Percentiles rank a stretch among this genome's conserved stretches.
phyloP scores from a whole-genome alignment of 495 filamentous ascomycete genomes.

The Penicillium longicatenatum region DNA sequence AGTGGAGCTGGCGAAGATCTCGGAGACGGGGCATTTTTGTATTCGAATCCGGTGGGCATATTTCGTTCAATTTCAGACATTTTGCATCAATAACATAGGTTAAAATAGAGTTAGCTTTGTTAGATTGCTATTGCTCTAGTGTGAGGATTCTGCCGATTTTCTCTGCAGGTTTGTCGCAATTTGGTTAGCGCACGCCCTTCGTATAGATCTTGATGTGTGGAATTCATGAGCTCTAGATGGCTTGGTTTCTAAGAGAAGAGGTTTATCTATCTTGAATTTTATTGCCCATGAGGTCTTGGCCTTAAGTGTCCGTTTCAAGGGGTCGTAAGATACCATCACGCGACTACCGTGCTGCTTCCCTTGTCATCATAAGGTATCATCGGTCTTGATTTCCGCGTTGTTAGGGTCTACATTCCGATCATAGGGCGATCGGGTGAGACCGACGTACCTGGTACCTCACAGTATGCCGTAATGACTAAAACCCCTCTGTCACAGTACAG shows the following conservation, averaged over 20 bases:
- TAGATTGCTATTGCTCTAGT: background rate
- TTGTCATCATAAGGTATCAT: no score
- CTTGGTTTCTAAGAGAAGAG: background rate
- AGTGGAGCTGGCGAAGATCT: conserved; percentile 31
- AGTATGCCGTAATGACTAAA: background rate
- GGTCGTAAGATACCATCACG: no score
- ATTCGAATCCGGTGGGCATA: conserved; percentile 36
- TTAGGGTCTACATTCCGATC: no score
- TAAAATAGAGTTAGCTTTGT: background rate
- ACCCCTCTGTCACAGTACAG: background rate
- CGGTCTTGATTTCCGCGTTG: no score
- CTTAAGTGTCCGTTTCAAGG: no score
- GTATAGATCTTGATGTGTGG: background rate
- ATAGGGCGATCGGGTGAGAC: no score
- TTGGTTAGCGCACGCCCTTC: background rate
- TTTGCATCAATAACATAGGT: conserved; percentile 13
- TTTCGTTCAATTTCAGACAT: conserved; percentile 25
- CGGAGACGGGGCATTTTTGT: conserved; percentile 34
- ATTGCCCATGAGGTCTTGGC: no score
- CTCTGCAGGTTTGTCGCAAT: background rate
- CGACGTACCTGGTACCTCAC: no score
- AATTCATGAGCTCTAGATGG: background rate
- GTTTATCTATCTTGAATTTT: no score
- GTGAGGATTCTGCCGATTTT: background rate
- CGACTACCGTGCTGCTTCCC: no score